Base-by-base conservation (phyloP, 768 basidiomycete genomes). In the Lactifluus pinguis region DNA sequence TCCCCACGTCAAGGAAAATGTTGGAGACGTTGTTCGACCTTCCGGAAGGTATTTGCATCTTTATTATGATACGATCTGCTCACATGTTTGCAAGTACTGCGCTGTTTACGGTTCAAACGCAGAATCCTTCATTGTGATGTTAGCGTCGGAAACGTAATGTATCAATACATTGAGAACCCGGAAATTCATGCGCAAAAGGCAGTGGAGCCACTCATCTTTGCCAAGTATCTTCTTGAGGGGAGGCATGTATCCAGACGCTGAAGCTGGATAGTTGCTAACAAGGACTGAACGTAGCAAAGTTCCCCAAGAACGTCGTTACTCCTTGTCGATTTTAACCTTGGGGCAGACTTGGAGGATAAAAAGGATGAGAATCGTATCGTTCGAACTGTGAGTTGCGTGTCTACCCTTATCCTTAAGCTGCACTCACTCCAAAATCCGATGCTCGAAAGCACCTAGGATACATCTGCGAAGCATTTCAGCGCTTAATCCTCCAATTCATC, bases 301-400 rank as follows among this genome's bases (percentile, higher is more conserved):
- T 34, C n/a, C 17, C 53, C 53, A 44, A 5, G 44, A 55, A 55
- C 53, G 29, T 55, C 53, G 53, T 30, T 55, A 30, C 53, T 55
- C 53, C 53, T 55, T 55, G 53, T 55, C 15, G 53, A 55, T n/a
- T 55, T 55, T 19, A 45, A 55, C n/a, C 9, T 55, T 32, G 53
- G 8, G 30, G 53, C 45, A 30, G 6, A 45, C 53, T 45, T 55
- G 17, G 30, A 34, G 11, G 25, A 10, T 21, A 30, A 55, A 25
- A 44, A 7, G 17, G 42, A 42, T 44, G 44, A 17, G 10, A 34
- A 21, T 8, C n/a, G 44, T 19, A 45, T 21, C 44, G 44, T 4
- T 2, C 44, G 42, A 45, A 34, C 3, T 5, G 53, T 45, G 53
- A 55, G 53, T 55, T 45, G 53, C 42, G 42, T 45, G 30, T 9